Conservation (phyloP, 352 stramenopile genomes). For the Phytophthora brassicae region DNA sequence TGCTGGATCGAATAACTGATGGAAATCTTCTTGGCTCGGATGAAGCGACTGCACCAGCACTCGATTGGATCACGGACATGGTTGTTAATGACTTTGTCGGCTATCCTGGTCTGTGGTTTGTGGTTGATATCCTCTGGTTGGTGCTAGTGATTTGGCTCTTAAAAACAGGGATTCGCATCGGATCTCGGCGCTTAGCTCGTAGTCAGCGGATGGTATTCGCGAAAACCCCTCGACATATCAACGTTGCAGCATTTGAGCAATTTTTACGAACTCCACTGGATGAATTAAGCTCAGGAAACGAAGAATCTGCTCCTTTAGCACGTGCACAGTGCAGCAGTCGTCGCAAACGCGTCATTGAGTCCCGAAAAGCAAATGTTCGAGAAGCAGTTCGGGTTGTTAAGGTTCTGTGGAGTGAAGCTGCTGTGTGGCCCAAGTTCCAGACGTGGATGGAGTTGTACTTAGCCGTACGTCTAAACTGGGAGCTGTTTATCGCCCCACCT, state of each 20-base stretch:
- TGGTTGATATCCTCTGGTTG: constrained; percentile 52
- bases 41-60: constrained; percentile 34
- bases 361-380: constrained; percentile 53
- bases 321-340: constrained; percentile 13
- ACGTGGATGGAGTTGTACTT: constrained; percentile 25
- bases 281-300: neutral
- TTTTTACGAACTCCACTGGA: constrained; percentile 39
- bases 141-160: constrained; percentile 41
- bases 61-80: constrained; percentile 58
- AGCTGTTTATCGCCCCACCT: constrained; percentile 39
- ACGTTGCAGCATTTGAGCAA: constrained; percentile 55
- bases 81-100: constrained; percentile 46
- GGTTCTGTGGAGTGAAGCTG: constrained; percentile 88
- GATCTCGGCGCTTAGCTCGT: constrained; percentile 39
- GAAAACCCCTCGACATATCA: constrained; percentile 46
- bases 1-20: constrained; percentile 95
- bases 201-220: constrained; percentile 44
- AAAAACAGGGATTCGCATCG: constrained; percentile 36
- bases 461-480: constrained; percentile 29
- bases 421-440: constrained; percentile 31
- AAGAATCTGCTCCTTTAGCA: neutral
- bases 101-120: constrained; percentile 51
- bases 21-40: constrained; percentile 84
- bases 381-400: constrained; percentile 76
- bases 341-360: constrained; percentile 59